Percentiles rank a stretch among this genome's conserved stretches.
These are phyloP conservation scores for Mallotus nudiflorus DNA, from an alignment of 345 rosid species.

Conservation along the genomic window DNA sequence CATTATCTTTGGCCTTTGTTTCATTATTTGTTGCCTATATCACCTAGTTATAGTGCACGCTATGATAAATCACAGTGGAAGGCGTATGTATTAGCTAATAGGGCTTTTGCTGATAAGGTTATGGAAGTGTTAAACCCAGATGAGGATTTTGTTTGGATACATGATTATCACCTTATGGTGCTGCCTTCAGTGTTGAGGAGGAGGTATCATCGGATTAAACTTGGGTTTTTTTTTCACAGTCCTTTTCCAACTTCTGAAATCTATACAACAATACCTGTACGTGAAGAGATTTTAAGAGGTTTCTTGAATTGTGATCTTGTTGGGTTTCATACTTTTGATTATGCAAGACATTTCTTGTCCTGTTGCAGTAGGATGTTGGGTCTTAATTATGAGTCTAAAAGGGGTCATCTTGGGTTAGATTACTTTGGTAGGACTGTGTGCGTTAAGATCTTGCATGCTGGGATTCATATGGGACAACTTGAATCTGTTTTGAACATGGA, in stretches of 20 bases:
- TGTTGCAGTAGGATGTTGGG: slow-evolving; percentile 86
- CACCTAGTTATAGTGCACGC: slow-evolving; percentile 51
- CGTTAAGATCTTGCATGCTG: slow-evolving; percentile 72
- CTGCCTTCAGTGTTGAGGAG: slow-evolving; percentile 72
- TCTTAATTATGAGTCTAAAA: slow-evolving; percentile 66
- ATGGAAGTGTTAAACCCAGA: slow-evolving; percentile 57
- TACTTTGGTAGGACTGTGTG: slow-evolving; percentile 74
- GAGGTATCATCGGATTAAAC: slow-evolving; percentile 47
- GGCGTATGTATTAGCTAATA: slow-evolving; percentile 66
- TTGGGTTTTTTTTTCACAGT: slow-evolving; percentile 74
- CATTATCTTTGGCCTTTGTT: slow-evolving; percentile 88
- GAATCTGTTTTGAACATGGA: slow-evolving; percentile 43
- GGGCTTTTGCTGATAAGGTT: slow-evolving; percentile 64
- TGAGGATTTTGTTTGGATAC: slow-evolving; percentile 79
- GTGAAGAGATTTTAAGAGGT: slow-evolving; percentile 69
- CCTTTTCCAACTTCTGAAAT: slow-evolving; percentile 82
- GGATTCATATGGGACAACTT: slow-evolving; percentile 79
- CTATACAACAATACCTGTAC: slow-evolving; percentile 62
- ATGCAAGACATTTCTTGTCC: slow-evolving; percentile 84
- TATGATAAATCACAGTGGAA: slow-evolving; percentile 58
- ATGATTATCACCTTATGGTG: slow-evolving; percentile 82
- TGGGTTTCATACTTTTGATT: slow-evolving; percentile 85
- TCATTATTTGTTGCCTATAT: slow-evolving; percentile 66
- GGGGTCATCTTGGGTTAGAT: slow-evolving; percentile 84
- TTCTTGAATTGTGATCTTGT: slow-evolving; percentile 77